phyloP scores from a whole-genome alignment of 2,329 filamentous ascomycete genomes.

The Aschersonia sp. region DNA sequence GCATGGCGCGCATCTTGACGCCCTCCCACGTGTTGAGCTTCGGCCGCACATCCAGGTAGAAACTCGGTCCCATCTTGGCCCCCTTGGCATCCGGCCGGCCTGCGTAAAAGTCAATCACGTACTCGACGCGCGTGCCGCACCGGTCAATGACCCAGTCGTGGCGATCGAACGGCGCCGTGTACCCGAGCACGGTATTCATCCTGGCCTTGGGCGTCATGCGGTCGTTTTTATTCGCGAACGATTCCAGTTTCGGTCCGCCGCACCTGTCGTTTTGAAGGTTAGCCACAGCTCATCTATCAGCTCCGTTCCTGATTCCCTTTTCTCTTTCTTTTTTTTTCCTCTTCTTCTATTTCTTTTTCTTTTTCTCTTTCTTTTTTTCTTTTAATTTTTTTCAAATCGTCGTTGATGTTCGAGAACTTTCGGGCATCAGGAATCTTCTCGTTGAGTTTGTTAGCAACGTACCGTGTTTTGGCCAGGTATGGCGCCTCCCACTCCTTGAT shows the following conservation, averaged over 20 bases:
- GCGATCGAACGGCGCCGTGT: slow-evolving; percentile 80
- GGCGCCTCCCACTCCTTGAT: slow-evolving; percentile 80
- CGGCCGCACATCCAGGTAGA: slow-evolving; percentile 53
- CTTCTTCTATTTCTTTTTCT: background rate
- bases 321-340: too few relatives aligned
- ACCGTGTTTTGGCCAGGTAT: slow-evolving; percentile 42
- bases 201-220: slow-evolving; percentile 70
- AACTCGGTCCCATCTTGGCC: slow-evolving; percentile 32
- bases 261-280: slow-evolving; percentile 16
- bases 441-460: slow-evolving; percentile 4
- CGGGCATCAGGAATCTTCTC: too few relatives aligned
- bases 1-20: slow-evolving; percentile 47
- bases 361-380: background rate
- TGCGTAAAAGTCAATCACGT: slow-evolving; percentile 96
- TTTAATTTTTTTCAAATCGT: too few relatives aligned
- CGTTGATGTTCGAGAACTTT: too few relatives aligned
- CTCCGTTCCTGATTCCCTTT: too few relatives aligned
- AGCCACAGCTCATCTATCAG: too few relatives aligned
- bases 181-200: slow-evolving; percentile 73
- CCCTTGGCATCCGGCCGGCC: slow-evolving; percentile 34
- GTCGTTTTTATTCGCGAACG: slow-evolving; percentile 60
- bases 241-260: slow-evolving; percentile 70
- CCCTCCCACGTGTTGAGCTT: slow-evolving; percentile 57
- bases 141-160: slow-evolving; percentile 97
- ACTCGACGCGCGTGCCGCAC: slow-evolving; percentile 74